Evolutionary conservation across 345 rosid species (phyloP).

Genomic region (Rubroshorea leprosula): DNA sequence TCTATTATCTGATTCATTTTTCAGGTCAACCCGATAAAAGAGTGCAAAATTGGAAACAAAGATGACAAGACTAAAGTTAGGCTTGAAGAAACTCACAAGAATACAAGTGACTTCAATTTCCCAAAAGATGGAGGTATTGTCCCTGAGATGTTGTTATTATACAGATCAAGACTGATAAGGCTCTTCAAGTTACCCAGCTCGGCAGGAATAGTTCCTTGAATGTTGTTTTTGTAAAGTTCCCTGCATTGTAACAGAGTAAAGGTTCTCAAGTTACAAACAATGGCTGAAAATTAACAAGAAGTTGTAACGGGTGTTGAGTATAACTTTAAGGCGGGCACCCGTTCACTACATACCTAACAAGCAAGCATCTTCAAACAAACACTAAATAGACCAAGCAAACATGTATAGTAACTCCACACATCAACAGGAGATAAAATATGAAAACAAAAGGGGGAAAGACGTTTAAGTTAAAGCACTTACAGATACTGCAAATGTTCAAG

Average conservation of each 20-base stretch:
- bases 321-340: background rate
- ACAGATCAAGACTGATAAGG: constrained; percentile 94
- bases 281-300: background rate
- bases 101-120: constrained; percentile 80
- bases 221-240: constrained; percentile 91
- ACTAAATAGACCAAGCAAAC: background rate
- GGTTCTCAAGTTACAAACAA: background rate
- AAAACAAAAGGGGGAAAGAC: background rate
- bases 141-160: constrained; percentile 88
- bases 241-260: constrained; percentile 31
- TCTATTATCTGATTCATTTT: background rate
- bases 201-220: constrained; percentile 69
- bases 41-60: background rate
- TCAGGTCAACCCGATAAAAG: background rate
- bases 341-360: background rate
- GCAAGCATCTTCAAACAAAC: background rate
- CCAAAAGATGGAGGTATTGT: constrained; percentile 69
- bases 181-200: constrained; percentile 84
- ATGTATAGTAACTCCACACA: constrained; percentile 1
- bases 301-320: background rate
- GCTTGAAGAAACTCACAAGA: constrained; percentile 52
- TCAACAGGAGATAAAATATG: background rate
- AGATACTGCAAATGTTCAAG: constrained; percentile 86
- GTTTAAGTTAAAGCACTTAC: constrained; percentile 38
- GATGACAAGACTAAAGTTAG: background rate